Evolutionary conservation across 257 asterid genomes (phyloP), one percentile per base, ranked within the genome.

Genomic region (Sherardia arvensis): DNA sequence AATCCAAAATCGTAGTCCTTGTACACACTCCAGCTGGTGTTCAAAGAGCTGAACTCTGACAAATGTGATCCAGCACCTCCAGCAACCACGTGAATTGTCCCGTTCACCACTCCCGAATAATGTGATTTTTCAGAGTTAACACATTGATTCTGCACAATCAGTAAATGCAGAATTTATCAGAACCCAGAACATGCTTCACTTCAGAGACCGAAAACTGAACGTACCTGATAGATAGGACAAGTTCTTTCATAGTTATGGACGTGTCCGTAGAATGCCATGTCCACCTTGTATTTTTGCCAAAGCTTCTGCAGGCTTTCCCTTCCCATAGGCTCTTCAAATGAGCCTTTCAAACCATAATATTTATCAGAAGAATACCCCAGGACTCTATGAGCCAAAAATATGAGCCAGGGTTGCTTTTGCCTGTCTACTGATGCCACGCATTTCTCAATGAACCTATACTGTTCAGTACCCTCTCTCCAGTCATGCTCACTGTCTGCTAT

Each of bases 1-100:
- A 87, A 90, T 18, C 97, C 95, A 75, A 73, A 90, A 60, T 87
- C 96, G 0, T 77, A 76, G 67, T 90, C 97, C 79, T 78, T 87
- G 84, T 74, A 74, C 21, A 90, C 66, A 58, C 97, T 90, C 93
- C 97, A 90, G 2, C 27, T 60, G 7, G 96, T 79, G 65, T 75
- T 80, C 0, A 84, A 51, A 0, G 80, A 12, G 60, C 84, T 77
- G 64, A 84, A 90, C 38, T 71, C 78, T 0, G 95, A 85, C 40
- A 90, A 79, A 65, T 84, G 93, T 7, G 82, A 30, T 53, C 88
- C 89, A 62, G 72, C 93, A 40, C 89, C 93, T 1, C 87, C 89
- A 2, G 69, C 85, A 0, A 83, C 84, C 5, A 77, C 77, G 7
- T 83, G 90, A 55, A 90, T 87, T 3, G 97, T 90, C 58, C 96